These are phyloP conservation scores for Cystobasidiaceae sp. DNA, from an alignment of 1,284 basidiomycete genomes.

Conservation along the genomic window DNA sequence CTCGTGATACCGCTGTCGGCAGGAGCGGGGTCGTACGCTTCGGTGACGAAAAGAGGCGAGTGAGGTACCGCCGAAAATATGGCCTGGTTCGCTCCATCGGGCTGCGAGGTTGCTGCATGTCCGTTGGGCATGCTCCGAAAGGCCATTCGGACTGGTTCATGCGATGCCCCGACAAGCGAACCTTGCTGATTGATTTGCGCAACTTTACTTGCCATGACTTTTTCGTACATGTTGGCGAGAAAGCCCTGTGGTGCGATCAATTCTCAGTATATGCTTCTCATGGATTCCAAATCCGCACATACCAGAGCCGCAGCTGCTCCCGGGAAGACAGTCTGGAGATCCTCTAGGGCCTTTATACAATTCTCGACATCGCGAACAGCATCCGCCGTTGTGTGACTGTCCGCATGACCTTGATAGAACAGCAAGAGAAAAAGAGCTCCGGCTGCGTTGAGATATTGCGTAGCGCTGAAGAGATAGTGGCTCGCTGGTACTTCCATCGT, in stretches of 20 bases:
- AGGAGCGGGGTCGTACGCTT: background rate
- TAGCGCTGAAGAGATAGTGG: background rate
- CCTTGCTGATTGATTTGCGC: background rate
- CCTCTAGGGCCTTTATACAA: background rate
- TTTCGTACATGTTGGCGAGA: background rate
- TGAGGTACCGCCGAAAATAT: background rate
- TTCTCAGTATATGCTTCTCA: background rate
- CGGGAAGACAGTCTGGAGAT: background rate
- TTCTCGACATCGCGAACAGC: background rate
- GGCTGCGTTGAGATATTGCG: background rate
- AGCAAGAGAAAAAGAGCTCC: background rate
- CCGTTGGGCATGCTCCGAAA: background rate
- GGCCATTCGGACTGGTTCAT: too few species aligned
- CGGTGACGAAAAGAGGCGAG: background rate
- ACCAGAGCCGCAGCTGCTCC: background rate
- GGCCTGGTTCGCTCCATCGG: background rate
- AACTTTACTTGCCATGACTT: background rate
- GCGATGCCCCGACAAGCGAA: too few species aligned
- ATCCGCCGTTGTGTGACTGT: background rate
- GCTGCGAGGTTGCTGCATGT: too few species aligned
- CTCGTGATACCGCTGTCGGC: background rate
- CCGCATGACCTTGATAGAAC: background rate
- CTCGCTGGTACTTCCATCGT: background rate
- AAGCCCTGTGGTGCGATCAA: background rate
- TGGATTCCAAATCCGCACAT: background rate